Evolutionary conservation across 1,284 basidiomycete species (phyloP).

Genomic region (Leccinum pachyderme): DNA sequence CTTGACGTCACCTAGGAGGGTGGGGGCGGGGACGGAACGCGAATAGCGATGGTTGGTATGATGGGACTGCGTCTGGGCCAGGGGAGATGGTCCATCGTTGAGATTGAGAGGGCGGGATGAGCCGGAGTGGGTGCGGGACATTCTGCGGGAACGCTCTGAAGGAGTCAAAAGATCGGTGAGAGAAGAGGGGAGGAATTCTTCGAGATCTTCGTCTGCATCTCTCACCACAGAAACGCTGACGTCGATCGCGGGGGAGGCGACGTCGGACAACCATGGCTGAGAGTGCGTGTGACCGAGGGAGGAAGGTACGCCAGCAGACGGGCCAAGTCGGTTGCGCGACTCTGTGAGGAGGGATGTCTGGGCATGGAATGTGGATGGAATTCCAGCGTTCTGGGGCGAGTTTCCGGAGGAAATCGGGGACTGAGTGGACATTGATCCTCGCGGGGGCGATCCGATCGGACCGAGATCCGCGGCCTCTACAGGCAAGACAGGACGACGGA

Average conservation of each 20-base stretch:
- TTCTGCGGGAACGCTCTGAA: conserved; percentile 73
- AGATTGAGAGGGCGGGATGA: conserved; percentile 32
- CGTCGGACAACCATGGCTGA: conserved; percentile 32
- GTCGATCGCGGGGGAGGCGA: conserved; percentile 20
- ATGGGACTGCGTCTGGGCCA: conserved; percentile 29
- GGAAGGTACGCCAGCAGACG: conserved; percentile 39
- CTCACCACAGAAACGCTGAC: conserved; percentile 24
- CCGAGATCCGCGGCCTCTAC: conserved; percentile 56
- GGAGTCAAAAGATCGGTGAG: conserved; percentile 87
- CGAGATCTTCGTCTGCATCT: conserved; percentile 70
- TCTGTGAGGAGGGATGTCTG: conserved; percentile 35
- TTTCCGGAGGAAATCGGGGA: conserved; percentile 65
- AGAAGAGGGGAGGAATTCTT: conserved; percentile 85
- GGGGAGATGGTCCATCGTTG: conserved; percentile 25
- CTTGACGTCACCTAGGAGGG: conserved; percentile 67
- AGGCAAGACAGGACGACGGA: conserved; percentile 35
- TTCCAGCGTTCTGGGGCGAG: conserved; percentile 62
- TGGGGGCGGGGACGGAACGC: conserved; percentile 72
- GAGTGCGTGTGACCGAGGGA: conserved; percentile 44
- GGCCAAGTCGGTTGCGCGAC: conserved; percentile 32
- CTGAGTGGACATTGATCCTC: conserved; percentile 44
- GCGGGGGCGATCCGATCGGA: conserved; percentile 73
- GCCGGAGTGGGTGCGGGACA: conserved; percentile 66
- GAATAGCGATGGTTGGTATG: conserved; percentile 66
- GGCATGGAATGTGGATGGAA: conserved; percentile 37